Evolutionary conservation across 441 rosid species (phyloP).

Genomic region (Lepidium campestre): DNA sequence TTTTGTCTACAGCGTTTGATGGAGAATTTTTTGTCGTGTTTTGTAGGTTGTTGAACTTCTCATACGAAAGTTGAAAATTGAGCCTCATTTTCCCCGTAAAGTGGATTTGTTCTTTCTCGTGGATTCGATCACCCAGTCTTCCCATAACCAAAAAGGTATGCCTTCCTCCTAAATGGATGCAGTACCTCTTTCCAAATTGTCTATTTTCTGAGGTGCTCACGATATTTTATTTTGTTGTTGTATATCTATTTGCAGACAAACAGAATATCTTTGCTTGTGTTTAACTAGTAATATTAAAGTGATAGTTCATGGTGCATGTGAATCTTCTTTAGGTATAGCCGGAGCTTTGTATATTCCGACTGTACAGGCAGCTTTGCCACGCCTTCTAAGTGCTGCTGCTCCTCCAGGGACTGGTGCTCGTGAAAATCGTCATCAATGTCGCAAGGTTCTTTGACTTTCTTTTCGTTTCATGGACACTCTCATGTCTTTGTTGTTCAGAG

Average conservation of each 20-base stretch:
- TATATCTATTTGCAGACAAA: neutral
- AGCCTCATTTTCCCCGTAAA: constrained; percentile 75
- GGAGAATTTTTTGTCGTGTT: constrained; percentile 16
- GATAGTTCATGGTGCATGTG: constrained; percentile 4
- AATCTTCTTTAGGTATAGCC: constrained; percentile 57
- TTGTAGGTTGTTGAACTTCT: constrained; percentile 94
- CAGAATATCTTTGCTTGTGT: neutral
- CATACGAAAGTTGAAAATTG: constrained; percentile 81
- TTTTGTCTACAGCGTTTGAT: neutral
- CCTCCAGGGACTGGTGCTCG: constrained; percentile 83
- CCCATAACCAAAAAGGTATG: constrained; percentile 90
- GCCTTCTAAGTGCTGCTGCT: constrained; percentile 92
- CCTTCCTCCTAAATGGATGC: constrained; percentile 2
- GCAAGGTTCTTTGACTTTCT: constrained; percentile 48
- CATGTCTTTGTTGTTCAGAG: constrained; percentile 14
- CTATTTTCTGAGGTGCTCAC: neutral
- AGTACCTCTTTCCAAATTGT: constrained; percentile 3
- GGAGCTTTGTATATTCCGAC: constrained; percentile 83
- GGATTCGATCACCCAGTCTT: constrained; percentile 94
- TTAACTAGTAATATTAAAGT: neutral
- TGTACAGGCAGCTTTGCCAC: constrained; percentile 93
- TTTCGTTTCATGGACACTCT: neutral
- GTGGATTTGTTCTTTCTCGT: constrained; percentile 93
- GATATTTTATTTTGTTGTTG: neutral
- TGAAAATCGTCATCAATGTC: constrained; percentile 96